Evolutionary conservation across 345 rosid species (phyloP).

Genomic region (Hibiscus mutabilis): DNA sequence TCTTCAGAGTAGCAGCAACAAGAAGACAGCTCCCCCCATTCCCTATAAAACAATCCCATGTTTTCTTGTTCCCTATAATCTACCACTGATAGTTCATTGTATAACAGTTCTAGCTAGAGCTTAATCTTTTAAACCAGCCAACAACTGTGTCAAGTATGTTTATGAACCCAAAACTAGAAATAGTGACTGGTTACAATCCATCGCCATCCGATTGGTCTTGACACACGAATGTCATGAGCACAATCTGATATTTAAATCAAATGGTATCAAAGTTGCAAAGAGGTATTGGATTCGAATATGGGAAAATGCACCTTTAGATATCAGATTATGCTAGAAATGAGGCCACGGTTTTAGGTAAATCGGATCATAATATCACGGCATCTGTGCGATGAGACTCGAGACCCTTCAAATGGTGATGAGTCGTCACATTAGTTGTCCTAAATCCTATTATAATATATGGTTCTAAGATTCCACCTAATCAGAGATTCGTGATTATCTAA

Average conservation of each 20-base stretch:
- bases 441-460: neutral
- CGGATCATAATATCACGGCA: too few species aligned
- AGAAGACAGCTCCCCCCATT: constrained; percentile 5
- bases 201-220: too few species aligned
- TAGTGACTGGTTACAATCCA: too few species aligned
- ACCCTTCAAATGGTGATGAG: too few species aligned
- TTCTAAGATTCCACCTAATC: neutral
- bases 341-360: too few species aligned
- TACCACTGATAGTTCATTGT: neutral
- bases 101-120: neutral
- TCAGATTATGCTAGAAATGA: too few species aligned
- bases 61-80: constrained; percentile 15
- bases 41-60: constrained; percentile 12
- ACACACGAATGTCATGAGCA: too few species aligned
- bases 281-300: too few species aligned
- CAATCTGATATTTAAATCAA: too few species aligned
- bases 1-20: neutral
- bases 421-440: neutral
- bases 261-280: too few species aligned
- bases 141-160: neutral
- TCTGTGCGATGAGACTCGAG: too few species aligned
- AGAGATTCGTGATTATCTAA: constrained; percentile 6
- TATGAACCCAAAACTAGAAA: neutral
- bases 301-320: too few species aligned
- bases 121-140: neutral